These are phyloP conservation scores for Panellus pusillus DNA, from an alignment of 768 basidiomycete genomes.

Conservation along the genomic window DNA sequence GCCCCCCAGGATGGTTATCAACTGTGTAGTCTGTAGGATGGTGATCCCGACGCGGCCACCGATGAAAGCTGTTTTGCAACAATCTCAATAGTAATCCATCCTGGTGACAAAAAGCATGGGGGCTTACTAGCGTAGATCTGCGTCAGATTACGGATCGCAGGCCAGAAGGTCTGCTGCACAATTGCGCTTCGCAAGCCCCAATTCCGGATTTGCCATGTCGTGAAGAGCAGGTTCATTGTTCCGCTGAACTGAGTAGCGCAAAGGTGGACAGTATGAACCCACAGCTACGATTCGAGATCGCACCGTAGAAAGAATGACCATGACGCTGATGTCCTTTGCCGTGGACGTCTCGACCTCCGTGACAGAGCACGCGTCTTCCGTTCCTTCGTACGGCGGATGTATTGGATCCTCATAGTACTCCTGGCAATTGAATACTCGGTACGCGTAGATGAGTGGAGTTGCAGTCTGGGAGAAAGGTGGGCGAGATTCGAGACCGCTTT, in stretches of 20 bases:
- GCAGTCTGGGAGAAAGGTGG: slow-evolving; percentile 7
- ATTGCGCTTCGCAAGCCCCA: slow-evolving; percentile 18
- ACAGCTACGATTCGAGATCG: background rate
- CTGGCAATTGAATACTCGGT: slow-evolving; percentile 18
- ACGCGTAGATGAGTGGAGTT: slow-evolving; percentile 14
- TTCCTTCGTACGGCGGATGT: slow-evolving; percentile 14
- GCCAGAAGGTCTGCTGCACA: slow-evolving; percentile 20
- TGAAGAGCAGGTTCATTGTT: slow-evolving; percentile 16
- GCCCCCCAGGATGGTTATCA: slow-evolving; percentile 19
- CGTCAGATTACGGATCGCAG: slow-evolving; percentile 14
- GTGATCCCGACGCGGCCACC: slow-evolving; percentile 17
- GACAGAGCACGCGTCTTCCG: slow-evolving; percentile 17
- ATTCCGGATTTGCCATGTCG: slow-evolving; percentile 18
- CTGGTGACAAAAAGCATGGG: background rate
- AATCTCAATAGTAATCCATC: too few relatives aligned
- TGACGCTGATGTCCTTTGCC: slow-evolving; percentile 12
- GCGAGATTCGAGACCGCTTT: background rate
- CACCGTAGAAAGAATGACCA: slow-evolving; percentile 15
- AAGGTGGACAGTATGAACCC: background rate
- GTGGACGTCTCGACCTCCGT: slow-evolving; percentile 11
- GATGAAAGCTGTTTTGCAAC: slow-evolving; percentile 1
- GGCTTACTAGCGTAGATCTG: slow-evolving; percentile 20
- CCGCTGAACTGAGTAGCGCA: slow-evolving; percentile 6
- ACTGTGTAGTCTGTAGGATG: slow-evolving; percentile 16
- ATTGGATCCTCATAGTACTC: slow-evolving; percentile 15